phyloP scores from a whole-genome alignment of 1,139 yeast species.

The Williopsis jadinii region DNA sequence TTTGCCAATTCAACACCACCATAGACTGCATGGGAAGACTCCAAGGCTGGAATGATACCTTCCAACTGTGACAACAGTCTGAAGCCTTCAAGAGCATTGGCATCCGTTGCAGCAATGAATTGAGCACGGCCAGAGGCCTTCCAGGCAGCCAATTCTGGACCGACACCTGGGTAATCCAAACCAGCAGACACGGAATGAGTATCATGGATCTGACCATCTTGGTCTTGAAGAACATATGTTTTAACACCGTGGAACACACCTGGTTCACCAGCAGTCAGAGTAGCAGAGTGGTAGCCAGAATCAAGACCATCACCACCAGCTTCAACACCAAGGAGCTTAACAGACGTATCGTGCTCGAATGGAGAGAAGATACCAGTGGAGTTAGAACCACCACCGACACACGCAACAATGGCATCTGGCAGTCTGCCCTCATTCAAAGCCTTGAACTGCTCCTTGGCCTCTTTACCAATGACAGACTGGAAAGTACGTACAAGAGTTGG shows the following conservation, averaged over 20 bases:
- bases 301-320: conserved; percentile 98
- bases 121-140: conserved; percentile 88
- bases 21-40: conserved; percentile 90
- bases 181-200: conserved; percentile 99
- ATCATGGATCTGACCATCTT: conserved; percentile 94
- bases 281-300: conserved; percentile 84
- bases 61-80: conserved; percentile 82
- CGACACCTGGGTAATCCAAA: conserved; percentile 97
- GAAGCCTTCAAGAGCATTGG: conserved; percentile 89
- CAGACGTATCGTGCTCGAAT: conserved; percentile 73
- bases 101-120: conserved; percentile 88
- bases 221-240: conserved; percentile 84
- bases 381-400: conserved; percentile 99
- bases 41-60: conserved; percentile 98
- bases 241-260: conserved; percentile 99
- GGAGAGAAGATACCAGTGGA: conserved; percentile 95
- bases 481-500: conserved; percentile 96
- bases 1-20: conserved; percentile 90
- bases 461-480: conserved; percentile 95
- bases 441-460: conserved; percentile 85
- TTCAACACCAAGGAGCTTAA: conserved; percentile 86
- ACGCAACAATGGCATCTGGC: conserved; percentile 93
- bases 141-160: conserved; percentile 97
- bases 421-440: conserved; percentile 70
- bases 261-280: conserved; percentile 84